Evolutionary conservation across 164 flowering plant genomes (phyloP).

Genomic region (Chimonanthus praecox): DNA sequence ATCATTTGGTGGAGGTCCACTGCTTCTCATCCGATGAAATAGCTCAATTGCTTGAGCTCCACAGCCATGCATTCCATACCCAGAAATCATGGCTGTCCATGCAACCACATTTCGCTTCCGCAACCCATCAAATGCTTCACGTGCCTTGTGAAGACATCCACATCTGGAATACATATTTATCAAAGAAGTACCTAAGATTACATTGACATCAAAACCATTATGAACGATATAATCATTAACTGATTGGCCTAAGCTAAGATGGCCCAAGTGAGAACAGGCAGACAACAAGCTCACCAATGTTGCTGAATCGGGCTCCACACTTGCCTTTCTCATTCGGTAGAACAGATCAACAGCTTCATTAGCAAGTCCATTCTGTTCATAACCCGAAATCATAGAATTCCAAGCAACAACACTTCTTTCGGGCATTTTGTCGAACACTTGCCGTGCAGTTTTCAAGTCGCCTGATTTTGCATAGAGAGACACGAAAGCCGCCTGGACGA

Average conservation of each 20-base stretch:
- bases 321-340: conserved; percentile 31
- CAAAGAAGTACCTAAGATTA: conserved; percentile 51
- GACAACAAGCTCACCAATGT: conserved; percentile 59
- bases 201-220: conserved; percentile 34
- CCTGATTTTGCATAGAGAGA: conserved; percentile 46
- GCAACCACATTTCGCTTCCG: conserved; percentile 47
- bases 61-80: conserved; percentile 64
- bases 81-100: conserved; percentile 84
- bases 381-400: conserved; percentile 75
- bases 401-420: conserved; percentile 49
- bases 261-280: conserved; percentile 67
- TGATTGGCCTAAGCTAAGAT: conserved; percentile 49
- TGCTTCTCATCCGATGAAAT: conserved; percentile 38
- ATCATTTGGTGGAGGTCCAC: conserved; percentile 46
- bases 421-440: conserved; percentile 66
- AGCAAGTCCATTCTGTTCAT: conserved; percentile 63
- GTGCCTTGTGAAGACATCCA: conserved; percentile 50
- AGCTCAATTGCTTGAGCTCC: conserved; percentile 50
- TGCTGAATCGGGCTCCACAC: conserved; percentile 47
- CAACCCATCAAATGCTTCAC: conserved; percentile 56
- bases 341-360: conserved; percentile 48
- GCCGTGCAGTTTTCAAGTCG: conserved; percentile 39
- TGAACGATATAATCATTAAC: conserved; percentile 35
- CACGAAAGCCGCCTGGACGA: conserved; percentile 54
- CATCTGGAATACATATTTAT: conserved; percentile 69